phyloP scores from a whole-genome alignment of 768 basidiomycete genomes.

The Mycena olivaceomarginata region DNA sequence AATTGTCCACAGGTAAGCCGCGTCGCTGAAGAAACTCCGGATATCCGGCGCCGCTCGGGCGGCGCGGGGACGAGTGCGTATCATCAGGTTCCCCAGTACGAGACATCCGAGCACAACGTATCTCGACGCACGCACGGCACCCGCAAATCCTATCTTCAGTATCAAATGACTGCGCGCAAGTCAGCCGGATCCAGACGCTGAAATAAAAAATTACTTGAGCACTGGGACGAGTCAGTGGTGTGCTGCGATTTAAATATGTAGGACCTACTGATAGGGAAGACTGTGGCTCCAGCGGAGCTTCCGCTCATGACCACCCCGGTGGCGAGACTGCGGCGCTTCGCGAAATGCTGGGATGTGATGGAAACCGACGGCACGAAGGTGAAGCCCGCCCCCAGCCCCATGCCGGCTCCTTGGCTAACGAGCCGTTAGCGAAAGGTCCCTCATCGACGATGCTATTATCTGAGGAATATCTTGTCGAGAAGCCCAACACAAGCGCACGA shows the following conservation, averaged over 20 bases:
- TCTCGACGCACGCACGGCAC: not conserved
- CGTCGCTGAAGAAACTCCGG: constrained; percentile 12
- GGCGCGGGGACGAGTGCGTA: not conserved
- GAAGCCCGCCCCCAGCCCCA: constrained; percentile 11
- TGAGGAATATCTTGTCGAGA: not conserved
- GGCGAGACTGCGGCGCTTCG: not conserved
- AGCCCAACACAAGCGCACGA: too few species aligned
- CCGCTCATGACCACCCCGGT: constrained; percentile 11
- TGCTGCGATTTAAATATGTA: not conserved
- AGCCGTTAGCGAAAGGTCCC: not conserved
- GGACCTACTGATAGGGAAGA: constrained; percentile 14
- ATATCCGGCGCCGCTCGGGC: not conserved
- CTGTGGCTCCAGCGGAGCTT: constrained; percentile 1
- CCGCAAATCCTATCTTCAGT: constrained; percentile 3
- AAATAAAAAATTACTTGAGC: constrained; percentile 6
- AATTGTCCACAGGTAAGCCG: constrained; percentile 6
- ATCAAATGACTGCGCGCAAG: constrained; percentile 4
- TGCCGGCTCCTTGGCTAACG: constrained; percentile 11
- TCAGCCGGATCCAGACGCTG: not conserved
- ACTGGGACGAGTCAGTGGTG: not conserved
- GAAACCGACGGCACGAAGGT: constrained; percentile 1
- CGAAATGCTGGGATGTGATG: constrained; percentile 4
- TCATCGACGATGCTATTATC: not conserved
- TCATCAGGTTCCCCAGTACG: not conserved
- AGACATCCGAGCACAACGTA: not conserved